phyloP scores from a whole-genome alignment of 2,329 filamentous ascomycete genomes.

The Aaosphaeria arxii region DNA sequence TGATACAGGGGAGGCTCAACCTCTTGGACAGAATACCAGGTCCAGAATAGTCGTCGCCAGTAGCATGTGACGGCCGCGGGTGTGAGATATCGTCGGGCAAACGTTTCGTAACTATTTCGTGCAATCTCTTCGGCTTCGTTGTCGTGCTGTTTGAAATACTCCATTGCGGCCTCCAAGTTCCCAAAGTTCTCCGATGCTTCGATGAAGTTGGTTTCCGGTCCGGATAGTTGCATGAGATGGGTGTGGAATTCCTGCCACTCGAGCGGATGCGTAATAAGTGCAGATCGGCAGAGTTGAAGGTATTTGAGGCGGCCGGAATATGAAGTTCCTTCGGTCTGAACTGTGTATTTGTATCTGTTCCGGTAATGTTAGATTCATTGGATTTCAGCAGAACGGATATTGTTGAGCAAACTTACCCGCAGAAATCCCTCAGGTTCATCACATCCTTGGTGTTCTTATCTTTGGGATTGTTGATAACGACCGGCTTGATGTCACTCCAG shows the following conservation, averaged over 20 bases:
- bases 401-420: slow-evolving; percentile 14
- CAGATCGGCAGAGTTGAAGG: slow-evolving; percentile 47
- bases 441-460: slow-evolving; percentile 31
- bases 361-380: slow-evolving; percentile 1
- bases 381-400: too few relatives aligned
- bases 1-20: slow-evolving; percentile 27
- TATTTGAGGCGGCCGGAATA: slow-evolving; percentile 56
- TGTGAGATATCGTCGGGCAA: slow-evolving; percentile 28
- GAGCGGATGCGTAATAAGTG: slow-evolving; percentile 29
- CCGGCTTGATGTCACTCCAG: slow-evolving; percentile 33
- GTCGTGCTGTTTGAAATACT: slow-evolving; percentile 28
- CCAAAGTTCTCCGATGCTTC: slow-evolving; percentile 29
- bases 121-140: slow-evolving; percentile 27
- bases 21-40: slow-evolving; percentile 28
- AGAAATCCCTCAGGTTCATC: slow-evolving; percentile 32
- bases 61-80: slow-evolving; percentile 33
- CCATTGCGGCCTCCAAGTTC: slow-evolving; percentile 30
- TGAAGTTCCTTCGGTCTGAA: slow-evolving; percentile 53
- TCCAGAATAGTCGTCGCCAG: slow-evolving; percentile 30
- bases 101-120: slow-evolving; percentile 28
- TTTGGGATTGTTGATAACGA: slow-evolving; percentile 30
- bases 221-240: slow-evolving; percentile 28
- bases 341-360: slow-evolving; percentile 50
- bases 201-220: slow-evolving; percentile 30
- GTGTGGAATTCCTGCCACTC: slow-evolving; percentile 36